Conservation (phyloP, 2,329 filamentous ascomycete species). For the Fonsecaea multimorphosa region DNA sequence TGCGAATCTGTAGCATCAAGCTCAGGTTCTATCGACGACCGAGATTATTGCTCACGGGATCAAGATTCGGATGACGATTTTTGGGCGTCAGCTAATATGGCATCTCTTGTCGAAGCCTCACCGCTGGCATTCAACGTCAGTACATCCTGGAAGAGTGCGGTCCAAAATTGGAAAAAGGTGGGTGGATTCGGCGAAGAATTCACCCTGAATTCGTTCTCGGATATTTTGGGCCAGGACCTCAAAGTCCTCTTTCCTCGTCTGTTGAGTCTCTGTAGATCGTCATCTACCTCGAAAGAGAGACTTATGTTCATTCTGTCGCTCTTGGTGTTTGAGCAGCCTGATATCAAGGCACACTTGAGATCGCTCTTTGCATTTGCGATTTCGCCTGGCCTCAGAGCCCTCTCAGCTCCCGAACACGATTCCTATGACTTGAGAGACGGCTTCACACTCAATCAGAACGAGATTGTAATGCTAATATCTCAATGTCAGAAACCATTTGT, state of each 20-base stretch:
- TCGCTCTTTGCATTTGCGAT: constrained; percentile 24
- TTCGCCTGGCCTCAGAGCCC: constrained; percentile 6
- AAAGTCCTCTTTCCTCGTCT: constrained; percentile 15
- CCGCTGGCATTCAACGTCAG: constrained; percentile 20
- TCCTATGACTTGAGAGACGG: constrained; percentile 25
- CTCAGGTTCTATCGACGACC: neutral
- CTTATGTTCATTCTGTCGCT: constrained; percentile 25
- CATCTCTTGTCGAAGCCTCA: constrained; percentile 10
- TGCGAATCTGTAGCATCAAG: neutral
- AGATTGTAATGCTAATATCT: constrained; percentile 10
- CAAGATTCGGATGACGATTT: neutral
- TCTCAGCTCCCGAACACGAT: constrained; percentile 14
- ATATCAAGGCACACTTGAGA: neutral
- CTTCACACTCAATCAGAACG: neutral
- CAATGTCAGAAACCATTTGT: constrained; percentile 14
- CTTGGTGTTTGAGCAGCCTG: constrained; percentile 21
- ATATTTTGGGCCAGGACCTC: constrained; percentile 15
- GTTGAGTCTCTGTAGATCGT: constrained; percentile 20
- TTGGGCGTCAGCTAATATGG: constrained; percentile 9
- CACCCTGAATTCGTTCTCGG: constrained; percentile 8
- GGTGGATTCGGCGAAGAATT: constrained; percentile 22
- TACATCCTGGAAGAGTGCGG: constrained; percentile 3
- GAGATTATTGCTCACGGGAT: constrained; percentile 27
- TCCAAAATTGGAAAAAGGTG: constrained; percentile 15
- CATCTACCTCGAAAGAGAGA: constrained; percentile 1